Evolutionary conservation across 129 eudicot genomes (phyloP).

Genomic region (Centaurea solstitialis): DNA sequence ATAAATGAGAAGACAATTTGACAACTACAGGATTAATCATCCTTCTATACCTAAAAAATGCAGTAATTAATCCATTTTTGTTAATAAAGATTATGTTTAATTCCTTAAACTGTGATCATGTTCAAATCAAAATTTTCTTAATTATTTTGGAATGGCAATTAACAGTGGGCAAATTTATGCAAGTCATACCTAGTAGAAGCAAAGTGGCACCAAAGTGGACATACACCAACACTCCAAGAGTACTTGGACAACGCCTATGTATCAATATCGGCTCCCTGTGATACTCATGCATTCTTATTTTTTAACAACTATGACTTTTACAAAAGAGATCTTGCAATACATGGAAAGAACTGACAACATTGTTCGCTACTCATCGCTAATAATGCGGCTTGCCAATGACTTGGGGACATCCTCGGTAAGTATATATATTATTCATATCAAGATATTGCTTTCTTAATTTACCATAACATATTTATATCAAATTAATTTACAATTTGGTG

Average conservation of each 20-base stretch:
- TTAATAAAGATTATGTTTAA: not conserved
- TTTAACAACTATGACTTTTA: not conserved
- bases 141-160: not conserved
- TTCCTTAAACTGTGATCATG: not conserved
- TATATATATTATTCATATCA: not conserved
- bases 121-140: not conserved
- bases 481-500: too few species aligned
- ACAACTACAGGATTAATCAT: not conserved
- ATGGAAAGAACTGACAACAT: not conserved
- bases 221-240: constrained; percentile 31
- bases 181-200: constrained; percentile 39
- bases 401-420: constrained; percentile 32
- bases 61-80: not conserved
- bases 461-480: too few species aligned
- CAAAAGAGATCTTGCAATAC: constrained; percentile 6
- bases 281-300: constrained; percentile 18
- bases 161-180: constrained; percentile 39
- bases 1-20: constrained; percentile 21
- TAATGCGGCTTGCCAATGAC: constrained; percentile 40
- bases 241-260: constrained; percentile 33
- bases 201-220: constrained; percentile 14
- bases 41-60: constrained; percentile 28
- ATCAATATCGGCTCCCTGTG: constrained; percentile 18
- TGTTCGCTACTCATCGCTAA: constrained; percentile 12
- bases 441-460: not conserved